Evolutionary conservation across 805 yeast species (phyloP), one percentile per base, ranked within the genome.

Genomic region (Myxozyma neglecta): DNA sequence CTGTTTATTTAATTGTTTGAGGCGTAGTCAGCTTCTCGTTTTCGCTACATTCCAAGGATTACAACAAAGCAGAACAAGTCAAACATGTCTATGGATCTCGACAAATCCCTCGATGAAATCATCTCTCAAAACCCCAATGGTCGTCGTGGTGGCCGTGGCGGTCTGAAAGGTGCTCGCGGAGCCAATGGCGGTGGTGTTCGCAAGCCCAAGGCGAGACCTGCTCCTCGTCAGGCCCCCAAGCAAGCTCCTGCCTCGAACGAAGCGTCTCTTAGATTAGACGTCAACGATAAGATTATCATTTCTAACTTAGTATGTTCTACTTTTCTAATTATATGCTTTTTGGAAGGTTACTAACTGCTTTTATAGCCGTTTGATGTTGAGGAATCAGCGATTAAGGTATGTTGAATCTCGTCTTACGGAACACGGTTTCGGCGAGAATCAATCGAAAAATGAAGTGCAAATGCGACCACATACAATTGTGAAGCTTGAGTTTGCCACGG

Each of bases 71-170:
- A 20, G 34, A 34, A 32, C 48, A 2, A 4, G 24, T 13, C 51
- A 13, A 74, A 56, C 61, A 89, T 87, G 92, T 87, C 96, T 74
- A 82, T 87, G 67, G 82, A 88, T 71, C 83, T 93, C 79, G 97
- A 93, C 79, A 88, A 89, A 80, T 90, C 97, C 53, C 85, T 93
- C 73, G 99, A 93, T 80, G 97, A 91, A 71, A 93, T 93, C 76
- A 89, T 93, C 73, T 84, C 96, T 62, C 77, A 89, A 66, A 70
- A 71, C 61, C 77, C 79, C 67, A 71, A 75, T 63, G 62, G 55
- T 64, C 56, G 70, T 54, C 62, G 70, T 24, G 67, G 69, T 32
- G 60, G 65, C 13, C 63, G 68, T 32, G 59, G 59, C 18, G 61
- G 58, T 14, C 51, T 44, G 29, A 39, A 53, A 24, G 56, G 55